Conservation (phyloP, 305 asterid genomes). For the Lippia alba region DNA sequence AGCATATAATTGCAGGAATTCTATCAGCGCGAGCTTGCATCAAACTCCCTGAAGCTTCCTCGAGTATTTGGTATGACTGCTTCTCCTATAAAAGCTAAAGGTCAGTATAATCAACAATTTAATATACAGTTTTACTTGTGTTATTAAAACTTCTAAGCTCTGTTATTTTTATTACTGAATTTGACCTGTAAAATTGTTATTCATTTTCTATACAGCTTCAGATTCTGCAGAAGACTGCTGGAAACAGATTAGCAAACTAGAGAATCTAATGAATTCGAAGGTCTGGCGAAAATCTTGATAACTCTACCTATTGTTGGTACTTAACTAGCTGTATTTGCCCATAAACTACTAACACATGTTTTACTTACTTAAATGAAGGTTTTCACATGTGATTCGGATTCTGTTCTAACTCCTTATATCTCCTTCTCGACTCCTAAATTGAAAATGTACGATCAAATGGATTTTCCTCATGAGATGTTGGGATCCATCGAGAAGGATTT, state of each 20-base stretch:
- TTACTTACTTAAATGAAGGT: constrained; percentile 60
- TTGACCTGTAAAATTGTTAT: constrained; percentile 14
- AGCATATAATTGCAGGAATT: constrained; percentile 56
- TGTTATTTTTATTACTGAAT: constrained; percentile 14
- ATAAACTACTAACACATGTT: constrained; percentile 29
- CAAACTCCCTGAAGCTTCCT: constrained; percentile 53
- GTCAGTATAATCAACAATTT: constrained; percentile 39
- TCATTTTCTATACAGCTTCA: constrained; percentile 47
- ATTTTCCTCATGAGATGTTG: constrained; percentile 39
- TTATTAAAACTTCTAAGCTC: neutral
- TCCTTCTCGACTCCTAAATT: constrained; percentile 67
- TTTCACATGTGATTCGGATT: constrained; percentile 70
- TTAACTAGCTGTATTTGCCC: constrained; percentile 13
- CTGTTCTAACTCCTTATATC: constrained; percentile 53
- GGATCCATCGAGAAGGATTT: constrained; percentile 37
- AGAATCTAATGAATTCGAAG: constrained; percentile 88
- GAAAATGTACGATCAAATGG: constrained; percentile 50
- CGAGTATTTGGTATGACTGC: constrained; percentile 96
- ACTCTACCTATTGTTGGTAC: neutral
- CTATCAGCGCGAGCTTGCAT: constrained; percentile 55
- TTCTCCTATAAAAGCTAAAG: constrained; percentile 90
- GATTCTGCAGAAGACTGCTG: constrained; percentile 43
- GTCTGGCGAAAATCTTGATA: constrained; percentile 35
- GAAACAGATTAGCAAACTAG: constrained; percentile 66
- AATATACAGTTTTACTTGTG: constrained; percentile 4